phyloP scores from a whole-genome alignment of 257 asterid genomes.

The Ilex asprella region DNA sequence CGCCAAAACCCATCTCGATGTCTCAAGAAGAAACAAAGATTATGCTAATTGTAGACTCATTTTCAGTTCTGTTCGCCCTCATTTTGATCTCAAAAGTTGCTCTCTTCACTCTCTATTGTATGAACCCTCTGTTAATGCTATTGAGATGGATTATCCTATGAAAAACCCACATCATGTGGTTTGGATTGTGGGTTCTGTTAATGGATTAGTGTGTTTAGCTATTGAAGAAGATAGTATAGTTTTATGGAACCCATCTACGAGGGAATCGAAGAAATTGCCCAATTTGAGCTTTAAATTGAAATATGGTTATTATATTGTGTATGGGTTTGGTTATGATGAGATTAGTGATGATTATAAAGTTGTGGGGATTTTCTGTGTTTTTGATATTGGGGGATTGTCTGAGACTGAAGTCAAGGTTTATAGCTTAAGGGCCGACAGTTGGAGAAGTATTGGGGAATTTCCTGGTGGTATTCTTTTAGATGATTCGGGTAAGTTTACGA shows the following conservation, averaged over 20 bases:
- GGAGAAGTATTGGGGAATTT: conserved; percentile 15
- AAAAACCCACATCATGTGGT: not conserved
- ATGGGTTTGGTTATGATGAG: conserved; percentile 49
- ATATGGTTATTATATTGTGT: conserved; percentile 11
- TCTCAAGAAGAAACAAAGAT: conserved; percentile 1
- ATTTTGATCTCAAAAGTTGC: conserved; percentile 12
- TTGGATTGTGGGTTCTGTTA: conserved; percentile 42
- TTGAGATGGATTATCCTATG: conserved; percentile 11
- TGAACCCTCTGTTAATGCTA: conserved; percentile 19
- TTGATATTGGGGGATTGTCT: not conserved
- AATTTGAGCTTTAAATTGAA: conserved; percentile 17
- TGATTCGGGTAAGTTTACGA: conserved; percentile 13
- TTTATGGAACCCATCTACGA: conserved; percentile 46
- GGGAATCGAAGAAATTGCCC: conserved; percentile 33
- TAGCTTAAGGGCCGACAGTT: conserved; percentile 23
- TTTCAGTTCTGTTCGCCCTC: not conserved
- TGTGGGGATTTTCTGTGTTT: conserved; percentile 12
- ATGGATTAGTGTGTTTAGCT: conserved; percentile 44
- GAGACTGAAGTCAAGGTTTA: conserved; percentile 15
- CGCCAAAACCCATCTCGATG: conserved; percentile 25
- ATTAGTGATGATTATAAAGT: conserved; percentile 36
- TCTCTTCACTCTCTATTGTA: conserved; percentile 24
- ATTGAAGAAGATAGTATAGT: conserved; percentile 18
- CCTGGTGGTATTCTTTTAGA: conserved; percentile 3
- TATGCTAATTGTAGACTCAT: conserved; percentile 4